phyloP scores from a whole-genome alignment of 2,329 filamentous ascomycete genomes.

The Pseudogymnoascus sp. region DNA sequence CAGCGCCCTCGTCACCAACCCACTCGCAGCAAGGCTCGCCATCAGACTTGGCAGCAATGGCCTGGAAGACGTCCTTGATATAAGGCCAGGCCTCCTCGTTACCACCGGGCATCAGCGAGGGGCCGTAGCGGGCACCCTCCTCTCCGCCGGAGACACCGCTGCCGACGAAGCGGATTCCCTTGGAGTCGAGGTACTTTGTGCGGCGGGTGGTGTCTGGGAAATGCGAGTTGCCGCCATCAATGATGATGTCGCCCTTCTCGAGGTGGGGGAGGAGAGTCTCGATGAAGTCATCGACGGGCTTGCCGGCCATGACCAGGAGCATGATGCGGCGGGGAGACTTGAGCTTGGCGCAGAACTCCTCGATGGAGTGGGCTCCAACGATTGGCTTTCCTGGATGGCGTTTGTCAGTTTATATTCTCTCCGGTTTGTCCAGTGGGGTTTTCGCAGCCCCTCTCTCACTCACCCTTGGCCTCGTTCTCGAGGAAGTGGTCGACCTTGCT shows the following conservation, averaged over 20 bases:
- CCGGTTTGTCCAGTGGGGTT: background rate
- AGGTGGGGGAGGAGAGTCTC: slow-evolving; percentile 81
- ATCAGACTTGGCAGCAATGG: slow-evolving; percentile 95
- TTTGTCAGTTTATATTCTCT: slow-evolving; percentile 31
- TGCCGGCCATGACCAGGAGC: slow-evolving; percentile 97
- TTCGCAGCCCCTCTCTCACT: slow-evolving; percentile 16
- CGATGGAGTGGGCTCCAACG: slow-evolving; percentile 81
- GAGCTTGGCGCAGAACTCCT: slow-evolving; percentile 94
- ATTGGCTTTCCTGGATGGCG: slow-evolving; percentile 68
- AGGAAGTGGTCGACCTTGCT: slow-evolving; percentile 96
- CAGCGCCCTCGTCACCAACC: slow-evolving; percentile 98
- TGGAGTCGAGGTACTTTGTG: slow-evolving; percentile 73
- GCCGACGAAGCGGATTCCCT: slow-evolving; percentile 93
- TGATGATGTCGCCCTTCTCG: slow-evolving; percentile 91
- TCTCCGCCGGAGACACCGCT: slow-evolving; percentile 98
- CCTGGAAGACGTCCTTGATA: slow-evolving; percentile 99
- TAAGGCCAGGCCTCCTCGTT: slow-evolving; percentile 96
- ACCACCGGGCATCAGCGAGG: slow-evolving; percentile 97
- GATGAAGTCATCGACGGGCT: slow-evolving; percentile 98
- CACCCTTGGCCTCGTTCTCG: slow-evolving; percentile 78
- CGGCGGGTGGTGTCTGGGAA: slow-evolving; percentile 98
- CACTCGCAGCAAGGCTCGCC: slow-evolving; percentile 97
- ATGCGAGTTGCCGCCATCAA: slow-evolving; percentile 98
- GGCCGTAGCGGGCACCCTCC: slow-evolving; percentile 96
- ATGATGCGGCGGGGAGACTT: slow-evolving; percentile 96